Percentiles rank a stretch among this genome's conserved stretches.
Evolutionary conservation across 2,329 filamentous ascomycete genomes (phyloP).

Genomic region (Tolypocladium capitatum): DNA sequence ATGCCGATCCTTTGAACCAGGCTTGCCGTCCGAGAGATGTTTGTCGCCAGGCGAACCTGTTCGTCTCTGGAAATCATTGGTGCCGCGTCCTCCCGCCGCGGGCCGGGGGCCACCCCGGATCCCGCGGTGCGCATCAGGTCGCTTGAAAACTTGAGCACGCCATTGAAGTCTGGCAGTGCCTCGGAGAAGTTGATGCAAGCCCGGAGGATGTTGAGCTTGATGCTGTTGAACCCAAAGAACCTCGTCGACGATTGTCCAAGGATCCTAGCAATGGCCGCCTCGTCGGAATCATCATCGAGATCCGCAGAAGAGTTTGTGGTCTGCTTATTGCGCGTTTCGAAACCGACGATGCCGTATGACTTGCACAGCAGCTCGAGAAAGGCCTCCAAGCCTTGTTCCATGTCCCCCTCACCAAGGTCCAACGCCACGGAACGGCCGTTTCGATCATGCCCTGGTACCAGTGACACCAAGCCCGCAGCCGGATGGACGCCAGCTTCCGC

Average conservation of each 20-base stretch:
- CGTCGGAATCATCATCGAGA: slow-evolving; percentile 37
- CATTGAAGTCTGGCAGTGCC: slow-evolving; percentile 80
- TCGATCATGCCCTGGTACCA: slow-evolving; percentile 43
- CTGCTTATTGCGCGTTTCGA: slow-evolving; percentile 22
- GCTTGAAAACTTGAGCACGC: slow-evolving; percentile 78
- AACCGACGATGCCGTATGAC: slow-evolving; percentile 50
- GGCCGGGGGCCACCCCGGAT: slow-evolving; percentile 61
- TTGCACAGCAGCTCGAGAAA: slow-evolving; percentile 48
- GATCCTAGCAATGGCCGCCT: slow-evolving; percentile 42
- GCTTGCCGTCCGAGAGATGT: slow-evolving; percentile 70
- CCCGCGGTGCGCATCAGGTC: slow-evolving; percentile 73
- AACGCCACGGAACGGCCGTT: slow-evolving; percentile 39
- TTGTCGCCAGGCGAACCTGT: slow-evolving; percentile 70
- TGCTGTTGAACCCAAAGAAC: slow-evolving; percentile 61
- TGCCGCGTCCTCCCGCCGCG: slow-evolving; percentile 53
- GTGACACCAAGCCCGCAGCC: slow-evolving; percentile 67
- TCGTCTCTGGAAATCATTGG: slow-evolving; percentile 67
- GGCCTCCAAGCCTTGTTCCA: slow-evolving; percentile 52
- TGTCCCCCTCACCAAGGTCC: slow-evolving; percentile 50
- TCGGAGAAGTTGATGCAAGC: slow-evolving; percentile 92
- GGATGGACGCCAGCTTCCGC: slow-evolving; percentile 96
- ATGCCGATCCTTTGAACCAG: slow-evolving; percentile 67
- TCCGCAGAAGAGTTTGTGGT: slow-evolving; percentile 7
- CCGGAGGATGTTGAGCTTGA: slow-evolving; percentile 78
- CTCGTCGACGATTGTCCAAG: slow-evolving; percentile 42